Percentiles rank a stretch among this genome's conserved stretches.
Conservation (phyloP, 2,329 filamentous ascomycete genomes). For the Myriosclerotinia scirpicola region DNA sequence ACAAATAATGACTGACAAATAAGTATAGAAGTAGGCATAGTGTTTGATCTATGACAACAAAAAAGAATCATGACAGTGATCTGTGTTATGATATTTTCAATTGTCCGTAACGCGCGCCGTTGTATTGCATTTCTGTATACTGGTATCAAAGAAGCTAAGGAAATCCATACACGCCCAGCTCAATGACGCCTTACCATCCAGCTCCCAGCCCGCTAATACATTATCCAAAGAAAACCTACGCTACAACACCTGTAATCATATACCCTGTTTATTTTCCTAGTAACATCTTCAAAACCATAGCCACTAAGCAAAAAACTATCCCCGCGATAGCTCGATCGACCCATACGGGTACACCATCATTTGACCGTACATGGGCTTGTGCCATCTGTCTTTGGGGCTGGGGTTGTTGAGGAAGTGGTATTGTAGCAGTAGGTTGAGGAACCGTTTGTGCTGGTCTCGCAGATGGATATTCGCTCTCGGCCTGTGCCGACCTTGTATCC, state of each 20-base stretch:
- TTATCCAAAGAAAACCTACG: not conserved
- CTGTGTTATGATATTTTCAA: no score
- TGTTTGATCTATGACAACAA: not conserved
- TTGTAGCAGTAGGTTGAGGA: conserved; percentile 40
- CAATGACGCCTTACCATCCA: conserved; percentile 9
- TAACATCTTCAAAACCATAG: conserved; percentile 63
- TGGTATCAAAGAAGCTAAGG: conserved; percentile 10
- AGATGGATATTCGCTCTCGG: conserved; percentile 52
- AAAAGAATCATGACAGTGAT: no score
- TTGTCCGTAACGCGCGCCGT: no score
- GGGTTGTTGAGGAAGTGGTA: conserved; percentile 2
- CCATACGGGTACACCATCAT: conserved; percentile 66
- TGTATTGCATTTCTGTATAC: not conserved
- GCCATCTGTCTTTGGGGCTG: conserved; percentile 21
- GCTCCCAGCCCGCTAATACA: not conserved
- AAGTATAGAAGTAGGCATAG: no score
- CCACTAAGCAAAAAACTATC: conserved; percentile 66
- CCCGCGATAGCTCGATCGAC: conserved; percentile 78
- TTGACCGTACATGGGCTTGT: conserved; percentile 37
- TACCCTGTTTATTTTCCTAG: conserved; percentile 22
- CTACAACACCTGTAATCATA: not conserved
- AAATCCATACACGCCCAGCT: not conserved
- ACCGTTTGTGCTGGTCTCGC: conserved; percentile 40
- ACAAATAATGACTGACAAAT: not conserved
- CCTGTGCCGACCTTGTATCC: conserved; percentile 46